Percentiles rank a stretch among this genome's conserved stretches.
phyloP scores from a whole-genome alignment of 2,329 filamentous ascomycete species.

The Penicillium sp. region DNA sequence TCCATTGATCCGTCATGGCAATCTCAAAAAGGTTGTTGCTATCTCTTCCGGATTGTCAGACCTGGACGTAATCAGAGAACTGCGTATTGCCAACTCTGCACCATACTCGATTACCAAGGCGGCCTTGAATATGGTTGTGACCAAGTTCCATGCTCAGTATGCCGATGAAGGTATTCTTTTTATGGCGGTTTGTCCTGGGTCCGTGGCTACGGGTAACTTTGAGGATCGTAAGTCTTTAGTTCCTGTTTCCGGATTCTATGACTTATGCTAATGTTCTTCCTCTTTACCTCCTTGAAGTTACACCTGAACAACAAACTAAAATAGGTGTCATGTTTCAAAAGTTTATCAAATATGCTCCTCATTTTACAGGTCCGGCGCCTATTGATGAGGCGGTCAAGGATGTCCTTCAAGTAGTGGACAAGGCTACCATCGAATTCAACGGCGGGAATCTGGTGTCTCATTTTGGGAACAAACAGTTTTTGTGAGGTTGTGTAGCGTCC shows the following conservation, averaged over 20 bases:
- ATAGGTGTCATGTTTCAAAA: slow-evolving; percentile 14
- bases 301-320: neutral
- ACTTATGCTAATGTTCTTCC: neutral
- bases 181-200: slow-evolving; percentile 49
- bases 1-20: slow-evolving; percentile 50
- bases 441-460: slow-evolving; percentile 53
- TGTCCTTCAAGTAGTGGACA: slow-evolving; percentile 28
- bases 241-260: neutral
- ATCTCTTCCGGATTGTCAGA: slow-evolving; percentile 51
- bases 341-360: slow-evolving; percentile 34
- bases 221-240: slow-evolving; percentile 16
- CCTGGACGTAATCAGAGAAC: slow-evolving; percentile 38
- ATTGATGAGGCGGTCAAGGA: slow-evolving; percentile 33
- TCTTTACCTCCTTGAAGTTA: neutral
- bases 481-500: no score
- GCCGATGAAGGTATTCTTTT: slow-evolving; percentile 51
- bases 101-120: slow-evolving; percentile 52
- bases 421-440: slow-evolving; percentile 40
- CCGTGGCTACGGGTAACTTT: slow-evolving; percentile 46
- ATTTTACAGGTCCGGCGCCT: slow-evolving; percentile 31
- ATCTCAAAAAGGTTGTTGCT: slow-evolving; percentile 51
- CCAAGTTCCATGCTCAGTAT: slow-evolving; percentile 53
- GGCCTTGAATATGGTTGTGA: slow-evolving; percentile 52
- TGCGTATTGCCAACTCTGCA: slow-evolving; percentile 30
- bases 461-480: slow-evolving; percentile 45